Conservation (phyloP, 208 protist species). For the Phytomonas sp. region DNA sequence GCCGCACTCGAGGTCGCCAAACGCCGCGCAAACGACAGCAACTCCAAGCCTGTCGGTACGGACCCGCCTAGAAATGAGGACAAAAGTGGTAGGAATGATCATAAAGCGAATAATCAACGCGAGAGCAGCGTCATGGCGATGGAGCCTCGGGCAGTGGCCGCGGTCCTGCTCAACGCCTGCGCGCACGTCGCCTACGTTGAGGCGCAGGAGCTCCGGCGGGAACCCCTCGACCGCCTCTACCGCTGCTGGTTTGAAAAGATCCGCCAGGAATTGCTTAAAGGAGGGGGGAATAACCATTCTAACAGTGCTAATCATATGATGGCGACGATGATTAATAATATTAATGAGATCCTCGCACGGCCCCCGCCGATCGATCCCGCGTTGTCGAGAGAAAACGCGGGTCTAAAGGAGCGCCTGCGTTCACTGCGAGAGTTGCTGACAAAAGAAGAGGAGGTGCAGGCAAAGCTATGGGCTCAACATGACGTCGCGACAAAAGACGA, state of each 20-base stretch:
- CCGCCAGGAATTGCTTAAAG: constrained; percentile 7
- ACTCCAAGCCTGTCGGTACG: not conserved
- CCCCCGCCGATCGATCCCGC: not conserved
- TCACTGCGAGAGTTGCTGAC: constrained; percentile 43
- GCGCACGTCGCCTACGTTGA: not conserved
- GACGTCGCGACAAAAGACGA: no score
- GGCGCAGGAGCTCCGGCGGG: not conserved
- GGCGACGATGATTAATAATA: not conserved
- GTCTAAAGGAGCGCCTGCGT: constrained; percentile 45
- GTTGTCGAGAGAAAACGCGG: constrained; percentile 32
- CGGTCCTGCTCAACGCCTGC: not conserved
- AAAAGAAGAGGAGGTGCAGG: constrained; percentile 31
- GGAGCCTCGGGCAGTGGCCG: not conserved
- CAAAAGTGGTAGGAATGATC: not conserved
- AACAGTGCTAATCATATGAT: no score
- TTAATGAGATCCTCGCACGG: not conserved
- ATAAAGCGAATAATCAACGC: not conserved
- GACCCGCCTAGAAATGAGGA: no score
- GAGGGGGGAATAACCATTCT: no score
- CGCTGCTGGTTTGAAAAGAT: constrained; percentile 10
- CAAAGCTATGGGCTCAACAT: constrained; percentile 15
- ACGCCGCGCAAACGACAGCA: not conserved
- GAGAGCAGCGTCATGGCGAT: no score
- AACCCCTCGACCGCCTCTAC: not conserved
- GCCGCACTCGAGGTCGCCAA: not conserved